Evolutionary conservation across 306 rosid species (phyloP), one percentile per base, ranked within the genome.

Genomic region (Quercus rubra): DNA sequence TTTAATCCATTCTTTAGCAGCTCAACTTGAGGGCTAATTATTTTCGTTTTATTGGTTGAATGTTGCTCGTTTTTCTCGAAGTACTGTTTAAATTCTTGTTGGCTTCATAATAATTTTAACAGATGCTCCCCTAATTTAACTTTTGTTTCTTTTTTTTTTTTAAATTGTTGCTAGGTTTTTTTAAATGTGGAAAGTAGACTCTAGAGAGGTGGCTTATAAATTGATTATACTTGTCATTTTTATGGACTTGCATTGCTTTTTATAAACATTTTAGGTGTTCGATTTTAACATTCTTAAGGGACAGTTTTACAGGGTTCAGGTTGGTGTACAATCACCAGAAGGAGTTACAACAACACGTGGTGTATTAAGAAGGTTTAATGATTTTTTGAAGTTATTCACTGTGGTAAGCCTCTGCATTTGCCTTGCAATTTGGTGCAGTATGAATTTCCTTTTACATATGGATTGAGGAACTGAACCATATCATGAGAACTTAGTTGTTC

Each of bases 291-390:
- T 84, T 87, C 78, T 88, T 67, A 82, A 75, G 88, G 92, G 88
- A 86, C 99, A 96, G 99, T 96, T 96, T 90, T 96, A 93, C 93
- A 96, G 98, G 98, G 89, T 96, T 77, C 96, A 93, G 85, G 93
- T 96, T 85, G 98, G 96, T 77, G 74, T 96, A 76, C 99, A 96
- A 86, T 93, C 98, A 79, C 94, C 95, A 1, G 95, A 89, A 81
- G 98, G 97, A 41, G 77, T 88, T 79, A 93, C 99, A 55, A 81
- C 87, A 27, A 62, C 84, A 72, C 89, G 77, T 73, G 90, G 92
- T 85, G 86, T 91, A 63, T 86, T 89, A 70, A 89, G 99, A 89
- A 86, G 99, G 87, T 96, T 96, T 89, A 96, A 93, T 81, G 98
- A 96, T 90, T 96, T 96, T 85, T 70, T 93, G 74, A 93, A 92